Evolutionary conservation across 1,284 basidiomycete species (phyloP).

Genomic region (Dichomitus squalens): DNA sequence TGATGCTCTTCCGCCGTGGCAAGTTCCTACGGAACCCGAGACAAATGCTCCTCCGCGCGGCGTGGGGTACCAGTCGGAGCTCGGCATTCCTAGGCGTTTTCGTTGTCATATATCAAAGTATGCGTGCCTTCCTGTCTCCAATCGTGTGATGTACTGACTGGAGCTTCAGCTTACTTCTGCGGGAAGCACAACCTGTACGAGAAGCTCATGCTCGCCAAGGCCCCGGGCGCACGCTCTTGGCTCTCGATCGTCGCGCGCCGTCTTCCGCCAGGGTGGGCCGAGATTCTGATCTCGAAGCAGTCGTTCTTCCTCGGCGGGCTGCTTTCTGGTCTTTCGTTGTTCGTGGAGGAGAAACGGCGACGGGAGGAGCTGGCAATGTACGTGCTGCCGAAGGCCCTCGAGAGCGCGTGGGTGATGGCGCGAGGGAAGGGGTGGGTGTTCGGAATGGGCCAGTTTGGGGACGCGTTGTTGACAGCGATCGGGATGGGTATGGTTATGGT

Average conservation of each 20-base stretch:
- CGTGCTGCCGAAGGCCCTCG: constrained; percentile 89
- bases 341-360: constrained; percentile 85
- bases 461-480: constrained; percentile 66
- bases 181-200: constrained; percentile 64
- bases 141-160: background rate
- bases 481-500: constrained; percentile 95
- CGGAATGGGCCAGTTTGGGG: constrained; percentile 70
- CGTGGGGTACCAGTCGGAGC: constrained; percentile 79
- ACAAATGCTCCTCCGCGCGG: constrained; percentile 64
- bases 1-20: constrained; percentile 74
- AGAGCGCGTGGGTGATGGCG: constrained; percentile 85
- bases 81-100: constrained; percentile 90
- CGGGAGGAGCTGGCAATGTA: constrained; percentile 93
- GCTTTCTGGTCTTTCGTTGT: constrained; percentile 75
- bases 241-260: constrained; percentile 24
- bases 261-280: constrained; percentile 52
- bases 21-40: constrained; percentile 64
- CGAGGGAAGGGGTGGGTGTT: constrained; percentile 80
- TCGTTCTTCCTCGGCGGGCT: constrained; percentile 83
- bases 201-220: constrained; percentile 40
- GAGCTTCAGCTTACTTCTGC: constrained; percentile 68
- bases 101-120: constrained; percentile 85
- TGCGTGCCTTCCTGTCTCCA: constrained; percentile 27
- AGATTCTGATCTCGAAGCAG: constrained; percentile 64
- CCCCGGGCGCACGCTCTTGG: constrained; percentile 18